These are phyloP conservation scores for Hyphopichia pseudoburtonii DNA, from an alignment of 1,139 yeast species.

Conservation along the genomic window DNA sequence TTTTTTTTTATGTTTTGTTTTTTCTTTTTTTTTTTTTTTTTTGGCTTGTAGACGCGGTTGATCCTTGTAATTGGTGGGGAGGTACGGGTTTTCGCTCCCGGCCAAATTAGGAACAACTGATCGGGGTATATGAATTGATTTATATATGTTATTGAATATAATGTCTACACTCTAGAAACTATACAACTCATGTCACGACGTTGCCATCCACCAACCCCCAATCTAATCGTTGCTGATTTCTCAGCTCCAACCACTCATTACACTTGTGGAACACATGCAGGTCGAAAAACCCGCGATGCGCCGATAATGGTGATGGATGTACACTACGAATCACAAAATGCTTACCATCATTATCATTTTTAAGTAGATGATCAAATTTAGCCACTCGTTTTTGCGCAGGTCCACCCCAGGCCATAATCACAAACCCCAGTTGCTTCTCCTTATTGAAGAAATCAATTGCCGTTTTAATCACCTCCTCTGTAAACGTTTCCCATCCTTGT, in stretches of 20 bases:
- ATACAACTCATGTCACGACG: conserved; percentile 13
- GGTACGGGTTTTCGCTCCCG: too few relatives aligned
- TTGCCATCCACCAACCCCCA: conserved; percentile 53
- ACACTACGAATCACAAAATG: conserved; percentile 66
- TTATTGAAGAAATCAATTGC: conserved; percentile 40
- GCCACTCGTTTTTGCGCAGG: conserved; percentile 81
- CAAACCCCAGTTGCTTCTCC: conserved; percentile 52
- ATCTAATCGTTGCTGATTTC: conserved; percentile 54
- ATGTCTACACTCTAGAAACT: too few relatives aligned
- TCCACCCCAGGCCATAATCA: conserved; percentile 89
- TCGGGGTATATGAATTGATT: too few relatives aligned
- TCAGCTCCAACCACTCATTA: conserved; percentile 66
- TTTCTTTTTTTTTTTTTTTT: too few relatives aligned
- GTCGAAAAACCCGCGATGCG: conserved; percentile 78
- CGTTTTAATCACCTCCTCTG: conserved; percentile 61
- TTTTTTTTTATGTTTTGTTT: too few relatives aligned
- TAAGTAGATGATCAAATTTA: conserved; percentile 30
- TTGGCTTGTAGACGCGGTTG: too few relatives aligned
- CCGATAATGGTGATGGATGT: conserved; percentile 95
- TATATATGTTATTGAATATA: too few relatives aligned
- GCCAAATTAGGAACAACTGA: too few relatives aligned
- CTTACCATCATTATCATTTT: conserved; percentile 16
- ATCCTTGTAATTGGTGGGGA: too few relatives aligned
- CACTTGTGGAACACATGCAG: conserved; percentile 69
- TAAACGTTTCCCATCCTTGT: conserved; percentile 91